Conservation (phyloP, 208 protist genomes). For the Crithidia expoeki region DNA sequence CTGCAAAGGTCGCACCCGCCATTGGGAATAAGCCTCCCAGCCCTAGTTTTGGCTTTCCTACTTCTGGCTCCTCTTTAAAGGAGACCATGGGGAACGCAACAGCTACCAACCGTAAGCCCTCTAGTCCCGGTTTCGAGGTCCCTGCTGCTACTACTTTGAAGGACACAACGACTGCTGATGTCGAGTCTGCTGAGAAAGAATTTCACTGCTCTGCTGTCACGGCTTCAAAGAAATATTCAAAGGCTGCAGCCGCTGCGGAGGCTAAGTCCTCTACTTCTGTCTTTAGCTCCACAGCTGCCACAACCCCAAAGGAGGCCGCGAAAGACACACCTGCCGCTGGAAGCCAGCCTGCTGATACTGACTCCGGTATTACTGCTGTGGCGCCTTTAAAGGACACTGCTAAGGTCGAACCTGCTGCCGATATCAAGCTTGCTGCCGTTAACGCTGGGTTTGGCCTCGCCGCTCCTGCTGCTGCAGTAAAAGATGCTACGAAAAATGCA, state of each 20-base stretch:
- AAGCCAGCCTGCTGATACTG: neutral
- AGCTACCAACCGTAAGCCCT: conserved; percentile 2
- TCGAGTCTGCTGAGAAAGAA: no score
- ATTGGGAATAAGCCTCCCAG: neutral
- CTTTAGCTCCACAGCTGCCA: no score
- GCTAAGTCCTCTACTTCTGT: neutral
- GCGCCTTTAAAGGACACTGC: neutral
- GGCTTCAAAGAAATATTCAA: no score
- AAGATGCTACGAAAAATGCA: neutral
- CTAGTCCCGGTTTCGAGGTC: neutral
- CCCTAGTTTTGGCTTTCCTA: conserved; percentile 3
- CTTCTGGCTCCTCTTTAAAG: conserved; percentile 11
- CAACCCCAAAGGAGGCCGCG: no score
- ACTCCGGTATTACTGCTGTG: conserved; percentile 12
- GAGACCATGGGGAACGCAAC: neutral
- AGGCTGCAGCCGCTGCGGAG: no score
- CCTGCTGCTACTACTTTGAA: no score
- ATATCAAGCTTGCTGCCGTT: conserved; percentile 3
- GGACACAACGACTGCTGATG: no score
- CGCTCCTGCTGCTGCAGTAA: neutral
- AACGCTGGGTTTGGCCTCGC: conserved; percentile 3
- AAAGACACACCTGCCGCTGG: conserved; percentile 15
- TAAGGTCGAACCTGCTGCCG: neutral
- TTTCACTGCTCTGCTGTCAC: no score
- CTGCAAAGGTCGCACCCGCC: conserved; percentile 1